phyloP scores from a whole-genome alignment of 1,139 yeast species.

The Kodamaea arcana region DNA sequence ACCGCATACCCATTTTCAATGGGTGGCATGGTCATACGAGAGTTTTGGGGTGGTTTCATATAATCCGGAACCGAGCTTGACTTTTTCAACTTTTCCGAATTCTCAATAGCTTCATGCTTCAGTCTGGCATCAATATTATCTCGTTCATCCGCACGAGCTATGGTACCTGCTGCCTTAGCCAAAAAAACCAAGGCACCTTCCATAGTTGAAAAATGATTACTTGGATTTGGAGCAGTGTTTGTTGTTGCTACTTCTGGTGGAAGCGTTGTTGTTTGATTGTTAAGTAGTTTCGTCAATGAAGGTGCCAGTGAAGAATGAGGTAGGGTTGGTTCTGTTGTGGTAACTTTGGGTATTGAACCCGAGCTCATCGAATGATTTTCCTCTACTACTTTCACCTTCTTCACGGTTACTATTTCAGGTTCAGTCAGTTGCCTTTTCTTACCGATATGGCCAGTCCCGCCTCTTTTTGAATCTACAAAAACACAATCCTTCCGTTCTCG shows the following conservation, averaged over 20 bases:
- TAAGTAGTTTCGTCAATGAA: not conserved
- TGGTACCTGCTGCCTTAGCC: constrained; percentile 73
- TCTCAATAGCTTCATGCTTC: constrained; percentile 47
- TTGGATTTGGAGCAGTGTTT: constrained; percentile 4
- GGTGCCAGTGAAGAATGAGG: constrained; percentile 2
- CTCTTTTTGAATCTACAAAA: constrained; percentile 62
- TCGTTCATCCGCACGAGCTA: constrained; percentile 62
- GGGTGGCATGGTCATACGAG: constrained; percentile 38
- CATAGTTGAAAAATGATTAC: constrained; percentile 40
- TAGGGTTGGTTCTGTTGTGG: not conserved
- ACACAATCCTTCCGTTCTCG: constrained; percentile 80
- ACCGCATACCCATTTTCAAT: constrained; percentile 45
- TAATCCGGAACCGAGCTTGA: constrained; percentile 12
- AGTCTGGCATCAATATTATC: constrained; percentile 64
- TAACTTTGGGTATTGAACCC: not conserved
- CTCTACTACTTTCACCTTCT: not conserved
- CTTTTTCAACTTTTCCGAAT: constrained; percentile 1
- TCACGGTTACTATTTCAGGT: not conserved
- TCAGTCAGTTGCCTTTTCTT: constrained; percentile 13
- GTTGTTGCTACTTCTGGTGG: constrained; percentile 1
- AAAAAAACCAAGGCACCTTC: constrained; percentile 67
- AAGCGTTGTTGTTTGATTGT: not conserved
- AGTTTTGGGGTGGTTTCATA: constrained; percentile 9
- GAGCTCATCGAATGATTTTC: constrained; percentile 6
- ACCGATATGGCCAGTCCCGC: constrained; percentile 47